Evolutionary conservation across 495 filamentous ascomycete species (phyloP), one percentile per base, ranked within the genome.

Genomic region (Massariosphaeria phaeospora): DNA sequence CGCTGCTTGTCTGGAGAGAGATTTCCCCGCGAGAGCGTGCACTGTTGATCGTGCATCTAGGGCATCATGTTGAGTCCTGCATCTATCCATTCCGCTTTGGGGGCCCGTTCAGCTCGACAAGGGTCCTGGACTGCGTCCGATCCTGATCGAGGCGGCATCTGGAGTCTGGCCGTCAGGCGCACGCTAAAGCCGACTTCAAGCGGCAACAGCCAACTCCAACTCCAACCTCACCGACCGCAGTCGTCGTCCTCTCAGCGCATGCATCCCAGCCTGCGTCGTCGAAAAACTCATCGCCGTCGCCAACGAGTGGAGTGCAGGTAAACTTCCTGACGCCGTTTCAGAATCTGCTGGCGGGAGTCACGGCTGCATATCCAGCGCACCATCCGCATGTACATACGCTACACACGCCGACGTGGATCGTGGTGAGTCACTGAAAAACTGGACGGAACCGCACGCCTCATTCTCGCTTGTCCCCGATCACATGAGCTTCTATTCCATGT

Each of bases 281-380:
- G 25, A 49, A 25, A n/a, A 26, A 20, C 48, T 40, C 30, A 17
- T 40, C 45, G 25, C 47, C 51, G 25, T 51, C 30, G 52, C 52
- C 57, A 55, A 48, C 33, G 51, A 44, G 25, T 40, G 4, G 17
- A 38, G 40, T 39, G 23, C 57, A 46, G 30, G 29, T 40, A 39
- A 43, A 40, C 51, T 44, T 50, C 47, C 38, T 55, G 57, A 38
- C 13, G 57, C 29, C 27, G 57, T 61, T 61, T 61, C 57, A 61
- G 45, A 60, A 39, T 61, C 43, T 61, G 51, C 50, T 55, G 51
- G 50, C 20, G 21, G 49, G 48, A 44, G 34, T 40, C 39, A 43
- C 8, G 36, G 55, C 41, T 24, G 55, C 55, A 57, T 58, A 27
- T 29, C 20, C 40, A 10, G 18, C 10, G 15, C 38, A 42, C 39